Percentiles rank a stretch among this genome's conserved stretches.
Evolutionary conservation across 2,329 filamentous ascomycete genomes (phyloP).

Genomic region (Xylariales sp.): DNA sequence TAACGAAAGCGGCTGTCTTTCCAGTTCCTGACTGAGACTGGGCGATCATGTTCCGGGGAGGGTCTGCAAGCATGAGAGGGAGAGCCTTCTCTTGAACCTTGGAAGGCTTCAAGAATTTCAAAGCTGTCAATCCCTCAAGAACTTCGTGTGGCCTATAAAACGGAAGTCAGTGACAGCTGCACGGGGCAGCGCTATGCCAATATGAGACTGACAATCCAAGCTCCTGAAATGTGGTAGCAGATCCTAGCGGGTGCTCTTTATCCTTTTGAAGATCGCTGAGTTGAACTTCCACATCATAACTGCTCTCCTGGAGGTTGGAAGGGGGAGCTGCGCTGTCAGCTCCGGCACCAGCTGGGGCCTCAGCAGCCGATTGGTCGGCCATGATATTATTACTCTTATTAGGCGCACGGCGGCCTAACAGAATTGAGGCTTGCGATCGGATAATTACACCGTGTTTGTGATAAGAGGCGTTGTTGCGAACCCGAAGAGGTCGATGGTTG

Average conservation of each 20-base stretch:
- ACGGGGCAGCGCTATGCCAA: not conserved
- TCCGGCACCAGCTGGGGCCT: conserved; percentile 29
- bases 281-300: conserved; percentile 92
- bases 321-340: conserved; percentile 51
- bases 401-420: conserved; percentile 4
- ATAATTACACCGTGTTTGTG: not conserved
- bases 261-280: conserved; percentile 90
- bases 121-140: conserved; percentile 78
- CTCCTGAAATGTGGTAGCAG: conserved; percentile 84
- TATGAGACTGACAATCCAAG: conserved; percentile 77
- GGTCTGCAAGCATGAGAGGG: conserved; percentile 85
- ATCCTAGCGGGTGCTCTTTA: conserved; percentile 87
- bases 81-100: conserved; percentile 98
- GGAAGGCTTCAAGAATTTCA: conserved; percentile 94
- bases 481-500: not conserved
- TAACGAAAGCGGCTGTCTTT: conserved; percentile 96
- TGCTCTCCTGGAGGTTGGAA: conserved; percentile 73
- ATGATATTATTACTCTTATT: conserved; percentile 30
- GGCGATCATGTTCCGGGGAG: conserved; percentile 93
- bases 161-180: conserved; percentile 24
- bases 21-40: conserved; percentile 99
- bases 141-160: conserved; percentile 54
- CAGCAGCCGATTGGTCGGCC: conserved; percentile 40
- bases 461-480: not conserved
- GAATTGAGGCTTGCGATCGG: not conserved